These are phyloP conservation scores for Monilinia polystroma DNA, from an alignment of 2,329 filamentous ascomycete genomes.

Conservation along the genomic window DNA sequence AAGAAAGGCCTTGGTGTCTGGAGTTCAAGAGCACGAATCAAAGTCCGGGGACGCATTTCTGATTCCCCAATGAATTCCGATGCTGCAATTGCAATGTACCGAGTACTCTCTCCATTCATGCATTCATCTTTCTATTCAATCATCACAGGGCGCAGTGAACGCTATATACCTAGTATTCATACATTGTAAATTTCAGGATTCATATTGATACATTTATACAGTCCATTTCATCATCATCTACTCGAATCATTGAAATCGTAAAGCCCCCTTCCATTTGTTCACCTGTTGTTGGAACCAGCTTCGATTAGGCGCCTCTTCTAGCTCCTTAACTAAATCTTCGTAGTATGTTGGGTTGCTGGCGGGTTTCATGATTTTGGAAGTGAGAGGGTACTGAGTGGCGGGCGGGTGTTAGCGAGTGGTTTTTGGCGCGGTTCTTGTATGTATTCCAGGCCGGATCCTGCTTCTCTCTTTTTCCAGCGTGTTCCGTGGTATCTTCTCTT, in stretches of 20 bases:
- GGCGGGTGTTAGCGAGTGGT: not conserved
- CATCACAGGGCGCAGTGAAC: not conserved
- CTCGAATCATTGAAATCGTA: conserved; percentile 51
- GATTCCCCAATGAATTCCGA: not conserved
- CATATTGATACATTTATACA: not conserved
- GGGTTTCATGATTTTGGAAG: conserved; percentile 54
- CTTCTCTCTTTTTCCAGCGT: not conserved
- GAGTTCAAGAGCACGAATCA: not conserved
- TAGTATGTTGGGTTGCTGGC: conserved; percentile 66
- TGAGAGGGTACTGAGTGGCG: conserved; percentile 46
- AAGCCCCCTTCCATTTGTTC: conserved; percentile 58
- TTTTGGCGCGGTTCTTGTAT: no score
- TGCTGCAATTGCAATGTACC: no score
- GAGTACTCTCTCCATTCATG: no score
- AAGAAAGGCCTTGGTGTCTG: not conserved
- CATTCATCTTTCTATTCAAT: not conserved
- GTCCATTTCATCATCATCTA: not conserved
- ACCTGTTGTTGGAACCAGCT: conserved; percentile 52
- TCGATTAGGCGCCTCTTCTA: conserved; percentile 61
- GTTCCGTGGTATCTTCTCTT: not conserved
- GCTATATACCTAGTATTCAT: not conserved
- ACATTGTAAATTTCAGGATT: not conserved
- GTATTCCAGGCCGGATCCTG: no score
- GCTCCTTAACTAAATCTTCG: conserved; percentile 57
- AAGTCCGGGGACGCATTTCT: not conserved